A percentile compares a stretch with the other conserved stretches of the same genome.
phyloP scores from a whole-genome alignment of 2,329 filamentous ascomycete species.

The Paracamarosporium sp. region DNA sequence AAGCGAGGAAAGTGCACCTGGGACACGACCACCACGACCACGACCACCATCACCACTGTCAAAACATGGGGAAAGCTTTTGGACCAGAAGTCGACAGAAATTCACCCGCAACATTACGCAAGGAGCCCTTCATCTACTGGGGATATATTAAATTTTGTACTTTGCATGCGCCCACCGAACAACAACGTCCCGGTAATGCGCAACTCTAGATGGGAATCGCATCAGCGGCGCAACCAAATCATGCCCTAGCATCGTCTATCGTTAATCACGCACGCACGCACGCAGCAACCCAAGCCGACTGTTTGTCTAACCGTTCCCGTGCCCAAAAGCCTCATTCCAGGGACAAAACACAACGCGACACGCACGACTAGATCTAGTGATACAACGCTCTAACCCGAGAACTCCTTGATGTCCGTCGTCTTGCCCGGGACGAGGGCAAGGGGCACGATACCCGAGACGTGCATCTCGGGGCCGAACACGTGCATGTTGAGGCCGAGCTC shows the following conservation, averaged over 20 bases:
- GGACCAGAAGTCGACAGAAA: no score
- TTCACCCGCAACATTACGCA: background rate
- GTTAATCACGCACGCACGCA: no score
- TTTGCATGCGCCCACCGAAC: constrained; percentile 5
- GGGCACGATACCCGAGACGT: constrained; percentile 94
- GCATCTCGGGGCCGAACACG: constrained; percentile 80
- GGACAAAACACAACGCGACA: constrained; percentile 11
- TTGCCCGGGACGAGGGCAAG: constrained; percentile 76
- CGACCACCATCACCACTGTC: background rate
- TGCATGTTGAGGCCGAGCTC: constrained; percentile 97
- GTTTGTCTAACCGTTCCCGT: constrained; percentile 43
- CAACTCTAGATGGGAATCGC: constrained; percentile 6
- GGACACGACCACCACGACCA: no score
- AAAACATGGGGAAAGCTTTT: no score
- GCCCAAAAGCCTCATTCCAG: constrained; percentile 25
- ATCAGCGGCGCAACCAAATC: background rate
- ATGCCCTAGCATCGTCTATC: background rate
- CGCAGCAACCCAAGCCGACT: constrained; percentile 20
- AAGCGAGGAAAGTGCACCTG: no score
- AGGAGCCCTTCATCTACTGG: background rate
- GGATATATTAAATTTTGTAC: constrained; percentile 12
- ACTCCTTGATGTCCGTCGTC: constrained; percentile 67
- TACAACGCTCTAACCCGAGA: constrained; percentile 55
- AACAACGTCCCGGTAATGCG: constrained; percentile 2
- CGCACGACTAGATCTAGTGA: constrained; percentile 25